phyloP scores from a whole-genome alignment of 2,329 filamentous ascomycete species.

The Aspergillus ochraceus region DNA sequence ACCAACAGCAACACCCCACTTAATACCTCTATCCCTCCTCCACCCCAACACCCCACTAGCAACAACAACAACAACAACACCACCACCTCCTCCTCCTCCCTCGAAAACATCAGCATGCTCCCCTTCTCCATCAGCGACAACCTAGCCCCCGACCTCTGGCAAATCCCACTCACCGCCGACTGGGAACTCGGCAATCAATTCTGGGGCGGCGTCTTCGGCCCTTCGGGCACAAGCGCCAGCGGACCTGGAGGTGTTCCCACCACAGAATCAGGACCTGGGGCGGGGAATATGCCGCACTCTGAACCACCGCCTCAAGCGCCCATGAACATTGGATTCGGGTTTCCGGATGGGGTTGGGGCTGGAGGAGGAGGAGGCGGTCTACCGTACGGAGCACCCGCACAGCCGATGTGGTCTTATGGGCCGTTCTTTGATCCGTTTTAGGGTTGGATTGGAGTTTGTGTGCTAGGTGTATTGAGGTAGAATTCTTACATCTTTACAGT shows the following conservation, averaged over 20 bases:
- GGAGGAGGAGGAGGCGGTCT: not conserved
- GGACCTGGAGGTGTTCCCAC: too few relatives aligned
- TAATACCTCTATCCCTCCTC: not conserved
- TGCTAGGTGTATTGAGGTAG: not conserved
- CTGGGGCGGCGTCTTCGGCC: conserved; percentile 24
- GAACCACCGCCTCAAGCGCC: not conserved
- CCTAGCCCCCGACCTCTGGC: conserved; percentile 68
- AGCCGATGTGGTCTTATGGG: conserved; percentile 2
- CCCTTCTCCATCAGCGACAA: conserved; percentile 22
- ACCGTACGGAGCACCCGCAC: not conserved
- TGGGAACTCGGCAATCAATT: conserved; percentile 59
- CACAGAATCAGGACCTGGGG: not conserved
- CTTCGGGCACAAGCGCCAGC: not conserved
- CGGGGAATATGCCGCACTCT: not conserved
- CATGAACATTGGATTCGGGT: conserved; percentile 7
- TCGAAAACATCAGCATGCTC: conserved; percentile 15
- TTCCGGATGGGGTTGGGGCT: not conserved
- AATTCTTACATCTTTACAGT: not conserved
- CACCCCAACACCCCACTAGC: not conserved
- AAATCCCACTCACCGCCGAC: conserved; percentile 86
- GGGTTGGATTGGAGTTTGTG: not conserved
- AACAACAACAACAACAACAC: conserved; percentile 4
- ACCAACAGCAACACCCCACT: conserved; percentile 1
- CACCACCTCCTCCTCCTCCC: conserved; percentile 5
- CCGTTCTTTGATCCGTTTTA: not conserved